Base-by-base conservation (phyloP, 2,329 filamentous ascomycete species). In the Hypomyces perniciosus region DNA sequence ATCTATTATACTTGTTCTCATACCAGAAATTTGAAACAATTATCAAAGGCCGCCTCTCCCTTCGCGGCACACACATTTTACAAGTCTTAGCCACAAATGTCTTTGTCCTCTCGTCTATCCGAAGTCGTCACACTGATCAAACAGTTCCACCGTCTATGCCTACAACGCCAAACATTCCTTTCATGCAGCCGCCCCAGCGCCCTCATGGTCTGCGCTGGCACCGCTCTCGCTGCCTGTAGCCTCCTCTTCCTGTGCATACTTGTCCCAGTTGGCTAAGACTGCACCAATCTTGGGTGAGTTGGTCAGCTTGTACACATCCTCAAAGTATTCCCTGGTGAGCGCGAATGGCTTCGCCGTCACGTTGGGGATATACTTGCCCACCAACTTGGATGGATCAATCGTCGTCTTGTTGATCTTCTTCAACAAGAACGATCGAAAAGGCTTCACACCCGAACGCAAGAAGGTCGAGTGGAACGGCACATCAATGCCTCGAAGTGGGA, bases 361-460 rank as follows among this genome's bases (percentile, higher is more conserved):
- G 72, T 99, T 99, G 61, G 93, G 93, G 59, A 99, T 97, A 75
- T 99, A 99, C 75, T 99, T 99, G 64, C 93, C 93, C 60, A 99
- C 81, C 64, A 99, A 75, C 79, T 97, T 97, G 68, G 88, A 87
- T 5, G 93, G 93, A 69, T 99, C 93, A 69, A 99, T 97, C 48
- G 88, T 95, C 27, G 91, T 96, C 83, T 95, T 96, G 80, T 97
- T 90, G 76, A 99, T 97, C 83, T 99, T 99, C 88, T 97, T 99
- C 62, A 97, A 85, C 67, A 99, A 72, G 83, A 99, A 99, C 41
- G 86, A 92, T 59, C 93, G 83, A 90, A 99, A 99, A 43, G 95
- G 93, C 80, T 99, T 99, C 71, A 99, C 93, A 63, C 93, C 95
- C 37, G 90, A 96, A 50, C 95, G 88, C 73, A 99, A 75, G 80